Conservation (phyloP, 129 eudicot species). For the Arctium lappa region DNA sequence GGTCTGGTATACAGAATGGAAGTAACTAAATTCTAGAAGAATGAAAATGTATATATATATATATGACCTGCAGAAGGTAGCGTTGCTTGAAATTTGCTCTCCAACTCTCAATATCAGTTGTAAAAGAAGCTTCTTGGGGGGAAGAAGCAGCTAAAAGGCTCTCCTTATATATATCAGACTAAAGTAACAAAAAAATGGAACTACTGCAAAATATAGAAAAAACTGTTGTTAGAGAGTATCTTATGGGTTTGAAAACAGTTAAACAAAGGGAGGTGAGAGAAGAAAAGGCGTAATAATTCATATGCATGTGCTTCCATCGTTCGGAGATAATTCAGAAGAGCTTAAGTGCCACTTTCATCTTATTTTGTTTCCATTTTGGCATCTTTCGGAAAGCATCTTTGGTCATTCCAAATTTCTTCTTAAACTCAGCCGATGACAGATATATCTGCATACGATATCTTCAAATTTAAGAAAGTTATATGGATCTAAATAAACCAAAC, state of each 20-base stretch:
- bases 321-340: constrained; percentile 45
- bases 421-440: constrained; percentile 70
- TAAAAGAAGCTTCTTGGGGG: neutral
- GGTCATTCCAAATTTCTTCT: constrained; percentile 70
- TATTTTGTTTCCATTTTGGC: constrained; percentile 93
- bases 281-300: constrained; percentile 10
- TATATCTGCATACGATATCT: constrained; percentile 48
- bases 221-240: constrained; percentile 10
- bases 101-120: neutral
- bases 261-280: constrained; percentile 2
- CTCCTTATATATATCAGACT: neutral
- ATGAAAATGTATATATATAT: neutral
- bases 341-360: constrained; percentile 64
- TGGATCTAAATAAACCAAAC: neutral
- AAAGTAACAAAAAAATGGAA: neutral
- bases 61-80: neutral
- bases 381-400: constrained; percentile 73
- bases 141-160: neutral
- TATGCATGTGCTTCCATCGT: constrained; percentile 4
- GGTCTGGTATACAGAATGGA: constrained; percentile 5
- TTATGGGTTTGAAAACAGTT: neutral
- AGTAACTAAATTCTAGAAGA: constrained; percentile 16
- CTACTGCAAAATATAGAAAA: constrained; percentile 21
- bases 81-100: neutral
- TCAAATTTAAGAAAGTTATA: neutral